Conservation (phyloP, 2,329 filamentous ascomycete genomes). For the Fusarium coffeatum region DNA sequence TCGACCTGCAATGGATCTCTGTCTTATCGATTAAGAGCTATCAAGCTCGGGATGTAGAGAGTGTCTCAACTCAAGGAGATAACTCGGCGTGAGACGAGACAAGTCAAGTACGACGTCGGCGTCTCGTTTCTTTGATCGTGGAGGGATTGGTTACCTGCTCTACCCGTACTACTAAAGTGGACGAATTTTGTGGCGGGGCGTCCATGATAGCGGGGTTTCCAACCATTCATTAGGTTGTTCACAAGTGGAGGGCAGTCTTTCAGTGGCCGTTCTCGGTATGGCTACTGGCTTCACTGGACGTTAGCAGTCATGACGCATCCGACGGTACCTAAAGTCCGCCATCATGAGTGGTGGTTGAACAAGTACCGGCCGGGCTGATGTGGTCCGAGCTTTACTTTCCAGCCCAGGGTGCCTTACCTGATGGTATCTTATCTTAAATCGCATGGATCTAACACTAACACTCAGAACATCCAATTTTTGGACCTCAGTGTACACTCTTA, state of each 20-base stretch:
- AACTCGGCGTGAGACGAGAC: conserved; percentile 29
- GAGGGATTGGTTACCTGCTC: conserved; percentile 20
- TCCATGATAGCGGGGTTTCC: conserved; percentile 41
- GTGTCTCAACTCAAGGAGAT: conserved; percentile 31
- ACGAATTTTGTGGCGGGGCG: conserved; percentile 48
- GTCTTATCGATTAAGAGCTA: conserved; percentile 20
- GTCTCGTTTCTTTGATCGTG: conserved; percentile 23
- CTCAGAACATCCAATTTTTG: background rate
- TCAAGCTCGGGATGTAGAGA: conserved; percentile 1
- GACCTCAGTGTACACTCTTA: background rate
- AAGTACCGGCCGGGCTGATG: conserved; percentile 31
- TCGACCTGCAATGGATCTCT: background rate
- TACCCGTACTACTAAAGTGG: background rate
- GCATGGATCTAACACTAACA: background rate
- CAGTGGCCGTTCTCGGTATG: conserved; percentile 37
- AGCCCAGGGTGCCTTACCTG: background rate
- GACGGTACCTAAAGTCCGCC: conserved; percentile 31
- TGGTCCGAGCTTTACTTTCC: conserved; percentile 42
- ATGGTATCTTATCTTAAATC: background rate
- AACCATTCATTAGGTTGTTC: conserved; percentile 8
- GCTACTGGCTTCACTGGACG: background rate
- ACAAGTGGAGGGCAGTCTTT: background rate
- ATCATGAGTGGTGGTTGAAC: conserved; percentile 30
- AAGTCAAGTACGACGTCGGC: conserved; percentile 15
- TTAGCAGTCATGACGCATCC: conserved; percentile 38